A percentile compares a stretch with the other conserved stretches of the same genome.
Evolutionary conservation across 2,329 filamentous ascomycete genomes (phyloP).

Genomic region (Leptographium flavum): DNA sequence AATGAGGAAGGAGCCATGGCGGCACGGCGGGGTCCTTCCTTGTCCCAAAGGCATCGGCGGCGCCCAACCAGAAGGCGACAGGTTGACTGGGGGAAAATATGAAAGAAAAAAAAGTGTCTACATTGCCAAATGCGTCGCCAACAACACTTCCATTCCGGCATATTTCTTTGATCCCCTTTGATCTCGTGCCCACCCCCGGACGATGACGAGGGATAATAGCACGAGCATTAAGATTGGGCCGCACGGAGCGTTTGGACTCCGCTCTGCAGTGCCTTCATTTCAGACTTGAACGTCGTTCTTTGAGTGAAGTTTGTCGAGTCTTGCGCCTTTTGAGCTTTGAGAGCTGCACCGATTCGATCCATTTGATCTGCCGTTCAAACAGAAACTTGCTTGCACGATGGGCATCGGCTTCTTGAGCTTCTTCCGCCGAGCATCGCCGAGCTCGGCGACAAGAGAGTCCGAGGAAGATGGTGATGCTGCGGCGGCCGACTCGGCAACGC

Average conservation of each 20-base stretch:
- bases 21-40: background rate
- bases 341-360: too few relatives aligned
- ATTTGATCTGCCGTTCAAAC: background rate
- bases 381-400: background rate
- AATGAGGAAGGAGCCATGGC: background rate
- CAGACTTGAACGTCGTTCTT: background rate
- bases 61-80: background rate
- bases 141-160: background rate
- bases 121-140: constrained; percentile 9
- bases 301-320: too few relatives aligned
- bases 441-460: background rate
- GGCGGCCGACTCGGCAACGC: background rate
- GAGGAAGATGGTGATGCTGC: background rate
- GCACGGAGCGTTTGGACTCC: background rate
- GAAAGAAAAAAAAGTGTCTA: background rate
- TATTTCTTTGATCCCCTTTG: background rate
- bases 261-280: background rate
- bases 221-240: background rate
- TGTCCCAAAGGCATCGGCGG: background rate
- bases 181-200: background rate
- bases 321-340: too few relatives aligned
- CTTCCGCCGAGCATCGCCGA: constrained; percentile 1
- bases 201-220: background rate
- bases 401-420: constrained; percentile 2
- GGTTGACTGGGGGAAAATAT: background rate